Evolutionary conservation across 352 stramenopile species (phyloP), one percentile per base, ranked within the genome.

Genomic region (Globisporangium heterothallicum): DNA sequence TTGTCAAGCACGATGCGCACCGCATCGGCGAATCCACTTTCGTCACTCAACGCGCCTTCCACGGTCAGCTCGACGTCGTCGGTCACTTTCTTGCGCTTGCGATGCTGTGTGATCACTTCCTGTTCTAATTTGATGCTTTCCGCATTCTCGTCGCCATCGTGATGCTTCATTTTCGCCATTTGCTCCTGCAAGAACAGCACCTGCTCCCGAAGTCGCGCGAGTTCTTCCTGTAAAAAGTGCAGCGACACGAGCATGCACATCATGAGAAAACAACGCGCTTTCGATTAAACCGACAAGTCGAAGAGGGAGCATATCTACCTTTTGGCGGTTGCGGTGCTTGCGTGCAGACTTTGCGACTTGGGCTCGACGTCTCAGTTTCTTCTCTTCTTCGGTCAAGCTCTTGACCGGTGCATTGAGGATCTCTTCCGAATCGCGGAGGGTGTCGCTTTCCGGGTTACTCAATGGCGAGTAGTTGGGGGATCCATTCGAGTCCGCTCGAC

Each of bases 291-390:
- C 32, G 9, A 25, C 16, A 24, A 27, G 14, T 42, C 58, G 26
- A n/a, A n/a, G n/a, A n/a, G n/a, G n/a, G n/a, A n/a, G n/a, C n/a
- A n/a, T n/a, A n/a, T n/a, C 2, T 42, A 70, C 62, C 63, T 89
- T 87, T 60, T 89, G 78, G 2, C 78, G 70, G 53, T 89, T 92
- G 55, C 81, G 78, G 55, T 92, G 81, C 61, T 92, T 92, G 42
- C 81, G 72, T 19, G 81, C 81, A 1, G 76, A 89, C 56, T 92
- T 92, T 49, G 81, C 81, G 53, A 92, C 81, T 63, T 92, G 81
- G 1, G 81, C 81, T 45, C 81, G 77, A 18, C 81, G 64, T 29
- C 81, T 76, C 27, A 89, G 66, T 62, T 92, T 92, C 53, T 92
- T 92, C 52, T 92, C 81, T 40, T 92, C 76, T 54, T 92, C 81